Evolutionary conservation across 169 alveolate species (phyloP), one percentile per base, ranked within the genome.

Genomic region (Plasmodium relictum): DNA sequence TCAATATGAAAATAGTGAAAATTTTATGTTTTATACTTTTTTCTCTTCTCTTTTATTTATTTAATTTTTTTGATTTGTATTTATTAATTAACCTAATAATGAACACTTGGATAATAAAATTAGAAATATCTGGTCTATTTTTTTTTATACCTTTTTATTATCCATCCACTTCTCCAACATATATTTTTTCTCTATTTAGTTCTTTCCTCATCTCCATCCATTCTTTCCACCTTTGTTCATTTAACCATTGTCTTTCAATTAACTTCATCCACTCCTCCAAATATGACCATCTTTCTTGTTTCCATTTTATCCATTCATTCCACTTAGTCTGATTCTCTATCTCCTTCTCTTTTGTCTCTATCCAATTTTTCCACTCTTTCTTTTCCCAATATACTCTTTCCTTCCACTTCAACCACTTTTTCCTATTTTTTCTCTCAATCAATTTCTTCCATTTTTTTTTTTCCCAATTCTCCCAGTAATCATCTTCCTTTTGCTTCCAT

Each of bases 351-450:
- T 73, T 73, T 16, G 18, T 5, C 37, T 48, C 62, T 1, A 73
- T 72, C 88, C 88, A 73, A 37, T 44, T 45, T 16, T 58, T 63
- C 88, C 88, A 73, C 42, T 73, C 88, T 18, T n/a, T 45, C 18
- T 65, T 73, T 39, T 73, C 88, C 37, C 26, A 56, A 45, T 26
- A 31, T 26, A 59, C 18, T 44, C 88, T 42, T 63, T 73, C 73
- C 58, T 16, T 18, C 66, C 88, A 73, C 9, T 20, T 58, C 39
- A 10, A 6, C 71, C 71, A 73, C 56, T 73, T 6, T 73, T 58
- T 54, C 26, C 61, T 73, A 41, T 58, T 41, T 58, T 42, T 24
- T 31, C 10, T 4, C 56, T 16, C 42, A 26, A 26, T 52, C 37
- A 14, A 52, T n/a, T 31, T 72, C n/a, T 26, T 26, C 24, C 7